These are phyloP conservation scores for Colletotrichum tofieldiae DNA, from an alignment of 2,329 filamentous ascomycete genomes.

Conservation along the genomic window DNA sequence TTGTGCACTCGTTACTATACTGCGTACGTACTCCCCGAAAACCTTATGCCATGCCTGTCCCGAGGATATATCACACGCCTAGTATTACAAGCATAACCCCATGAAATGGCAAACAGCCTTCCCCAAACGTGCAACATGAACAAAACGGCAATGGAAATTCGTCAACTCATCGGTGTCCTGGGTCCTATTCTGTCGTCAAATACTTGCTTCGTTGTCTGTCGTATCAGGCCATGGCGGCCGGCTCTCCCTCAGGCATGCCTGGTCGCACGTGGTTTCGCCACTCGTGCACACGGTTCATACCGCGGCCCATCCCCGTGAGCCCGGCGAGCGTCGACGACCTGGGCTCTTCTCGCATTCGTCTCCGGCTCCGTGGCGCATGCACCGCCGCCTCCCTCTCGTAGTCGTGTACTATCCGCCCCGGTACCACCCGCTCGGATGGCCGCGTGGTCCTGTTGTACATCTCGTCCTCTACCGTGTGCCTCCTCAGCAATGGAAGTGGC, in stretches of 20 bases:
- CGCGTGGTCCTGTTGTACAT: slow-evolving; percentile 54
- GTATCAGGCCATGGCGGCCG: slow-evolving; percentile 17
- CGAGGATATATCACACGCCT: slow-evolving; percentile 25
- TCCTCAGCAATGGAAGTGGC: slow-evolving; percentile 53
- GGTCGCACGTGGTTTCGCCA: slow-evolving; percentile 66
- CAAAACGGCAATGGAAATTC: slow-evolving; percentile 16
- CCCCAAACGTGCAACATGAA: slow-evolving; percentile 16
- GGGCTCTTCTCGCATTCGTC: slow-evolving; percentile 48
- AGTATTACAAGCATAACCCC: slow-evolving; percentile 34
- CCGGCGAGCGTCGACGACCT: slow-evolving; percentile 64
- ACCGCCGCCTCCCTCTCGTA: slow-evolving; percentile 54
- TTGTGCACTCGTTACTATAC: neutral
- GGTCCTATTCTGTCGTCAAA: slow-evolving; percentile 18
- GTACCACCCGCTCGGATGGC: slow-evolving; percentile 50
- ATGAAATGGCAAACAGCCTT: slow-evolving; percentile 13
- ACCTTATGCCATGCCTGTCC: neutral
- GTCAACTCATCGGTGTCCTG: slow-evolving; percentile 26
- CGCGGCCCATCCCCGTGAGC: slow-evolving; percentile 60
- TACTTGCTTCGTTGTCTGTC: slow-evolving; percentile 16
- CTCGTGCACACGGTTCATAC: slow-evolving; percentile 64
- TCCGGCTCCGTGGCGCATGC: slow-evolving; percentile 49
- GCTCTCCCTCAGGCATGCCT: slow-evolving; percentile 56
- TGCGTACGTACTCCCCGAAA: neutral
- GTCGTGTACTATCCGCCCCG: slow-evolving; percentile 47
- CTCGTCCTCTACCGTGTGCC: slow-evolving; percentile 61